Evolutionary conservation across 179 eudicot species (phyloP).

Genomic region (Beta corolliflora): DNA sequence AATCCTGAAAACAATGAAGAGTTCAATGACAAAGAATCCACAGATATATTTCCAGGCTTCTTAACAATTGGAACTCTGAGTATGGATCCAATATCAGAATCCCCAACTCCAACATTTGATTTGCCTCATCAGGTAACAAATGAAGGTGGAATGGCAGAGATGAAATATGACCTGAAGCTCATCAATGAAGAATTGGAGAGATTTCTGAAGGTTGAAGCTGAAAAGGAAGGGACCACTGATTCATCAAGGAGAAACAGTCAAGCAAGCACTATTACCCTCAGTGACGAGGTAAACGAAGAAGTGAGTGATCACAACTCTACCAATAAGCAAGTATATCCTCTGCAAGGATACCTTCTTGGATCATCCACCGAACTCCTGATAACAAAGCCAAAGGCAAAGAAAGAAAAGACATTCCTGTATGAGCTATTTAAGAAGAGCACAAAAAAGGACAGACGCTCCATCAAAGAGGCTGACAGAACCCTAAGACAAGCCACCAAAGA

Average conservation of each 20-base stretch:
- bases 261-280: slow-evolving; percentile 25
- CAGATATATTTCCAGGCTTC: slow-evolving; percentile 58
- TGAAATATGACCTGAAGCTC: slow-evolving; percentile 55
- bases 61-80: slow-evolving; percentile 79
- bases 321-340: slow-evolving; percentile 29
- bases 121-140: slow-evolving; percentile 36
- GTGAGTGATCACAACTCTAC: slow-evolving; percentile 4
- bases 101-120: slow-evolving; percentile 66
- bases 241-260: slow-evolving; percentile 27
- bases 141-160: slow-evolving; percentile 42
- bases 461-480: slow-evolving; percentile 20
- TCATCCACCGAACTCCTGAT: slow-evolving; percentile 32
- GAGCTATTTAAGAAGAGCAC: slow-evolving; percentile 25
- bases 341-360: slow-evolving; percentile 46
- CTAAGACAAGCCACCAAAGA: slow-evolving; percentile 15
- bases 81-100: slow-evolving; percentile 50
- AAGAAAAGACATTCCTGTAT: slow-evolving; percentile 23
- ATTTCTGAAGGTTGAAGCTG: slow-evolving; percentile 47
- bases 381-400: slow-evolving; percentile 18
- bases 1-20: slow-evolving; percentile 29
- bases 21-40: slow-evolving; percentile 35
- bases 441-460: slow-evolving; percentile 12
- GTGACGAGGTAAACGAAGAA: slow-evolving; percentile 29
- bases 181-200: slow-evolving; percentile 64
- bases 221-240: slow-evolving; percentile 23